Evolutionary conservation across 371 early-diverging fungal genomes (phyloP).

Genomic region (Lichtheimia corymbifera): DNA sequence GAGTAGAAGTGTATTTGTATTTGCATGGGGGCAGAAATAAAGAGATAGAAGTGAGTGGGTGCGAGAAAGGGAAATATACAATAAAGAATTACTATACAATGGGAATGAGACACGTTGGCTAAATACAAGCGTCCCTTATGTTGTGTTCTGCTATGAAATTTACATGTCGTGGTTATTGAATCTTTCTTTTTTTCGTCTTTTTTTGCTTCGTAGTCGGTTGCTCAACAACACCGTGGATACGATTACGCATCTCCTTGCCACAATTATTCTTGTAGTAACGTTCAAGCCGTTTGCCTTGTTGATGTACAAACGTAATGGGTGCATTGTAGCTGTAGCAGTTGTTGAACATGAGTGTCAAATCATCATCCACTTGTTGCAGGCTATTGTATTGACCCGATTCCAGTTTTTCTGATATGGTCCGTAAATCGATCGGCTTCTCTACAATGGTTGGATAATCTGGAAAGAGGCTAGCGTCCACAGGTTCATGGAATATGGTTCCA

Average conservation of each 20-base stretch:
- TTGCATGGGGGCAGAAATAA: too few relatives aligned
- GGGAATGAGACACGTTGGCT: too few relatives aligned
- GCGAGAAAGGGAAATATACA: too few relatives aligned
- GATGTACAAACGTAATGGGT: constrained; percentile 77
- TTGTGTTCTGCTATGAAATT: too few relatives aligned
- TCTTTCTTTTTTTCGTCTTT: too few relatives aligned
- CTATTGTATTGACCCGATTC: constrained; percentile 57
- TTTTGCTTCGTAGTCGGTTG: too few relatives aligned
- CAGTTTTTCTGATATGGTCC: constrained; percentile 83
- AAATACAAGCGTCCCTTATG: too few relatives aligned
- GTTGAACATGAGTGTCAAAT: constrained; percentile 65
- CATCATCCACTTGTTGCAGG: constrained; percentile 55
- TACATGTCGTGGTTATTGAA: too few relatives aligned
- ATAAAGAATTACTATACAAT: too few relatives aligned
- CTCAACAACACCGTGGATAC: too few relatives aligned
- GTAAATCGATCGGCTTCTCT: constrained; percentile 95
- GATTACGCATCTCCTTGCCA: constrained; percentile 1
- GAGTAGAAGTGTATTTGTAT: too few relatives aligned
- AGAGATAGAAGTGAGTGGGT: too few relatives aligned
- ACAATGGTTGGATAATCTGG: constrained; percentile 86
- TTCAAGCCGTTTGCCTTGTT: constrained; percentile 72
- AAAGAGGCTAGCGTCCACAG: constrained; percentile 89
- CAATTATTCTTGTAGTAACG: constrained; percentile 54
- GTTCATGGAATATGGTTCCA: constrained; percentile 66
- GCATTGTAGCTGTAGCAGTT: constrained; percentile 94